Percentiles rank a stretch among this genome's conserved stretches.
phyloP scores from a whole-genome alignment of 1,284 basidiomycete genomes.

The Moesziomyces sp. region DNA sequence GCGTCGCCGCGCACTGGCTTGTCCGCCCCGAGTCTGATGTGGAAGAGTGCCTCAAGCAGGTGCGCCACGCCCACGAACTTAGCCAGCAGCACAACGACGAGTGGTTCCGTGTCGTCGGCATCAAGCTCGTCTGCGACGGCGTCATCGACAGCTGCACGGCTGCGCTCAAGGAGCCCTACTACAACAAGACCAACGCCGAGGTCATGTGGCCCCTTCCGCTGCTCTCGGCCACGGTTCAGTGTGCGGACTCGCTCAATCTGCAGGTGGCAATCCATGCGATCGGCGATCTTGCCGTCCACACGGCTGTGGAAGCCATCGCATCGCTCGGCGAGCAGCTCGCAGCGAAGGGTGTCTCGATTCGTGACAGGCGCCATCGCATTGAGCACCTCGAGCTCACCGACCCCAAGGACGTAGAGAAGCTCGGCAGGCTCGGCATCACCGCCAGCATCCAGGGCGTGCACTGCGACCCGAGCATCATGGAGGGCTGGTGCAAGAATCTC shows the following conservation, averaged over 20 bases:
- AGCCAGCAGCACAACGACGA: slow-evolving; percentile 36
- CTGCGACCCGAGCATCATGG: slow-evolving; percentile 38
- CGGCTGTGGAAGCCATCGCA: slow-evolving; percentile 43
- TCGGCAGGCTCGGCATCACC: slow-evolving; percentile 45
- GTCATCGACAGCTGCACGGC: slow-evolving; percentile 51
- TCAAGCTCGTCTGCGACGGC: slow-evolving; percentile 49
- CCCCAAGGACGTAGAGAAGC: slow-evolving; percentile 38
- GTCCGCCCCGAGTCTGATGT: slow-evolving; percentile 22
- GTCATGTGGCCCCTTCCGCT: slow-evolving; percentile 37
- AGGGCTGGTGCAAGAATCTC: slow-evolving; percentile 46
- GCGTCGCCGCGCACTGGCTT: slow-evolving; percentile 45
- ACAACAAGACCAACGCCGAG: slow-evolving; percentile 40
- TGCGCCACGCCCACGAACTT: slow-evolving; percentile 32
- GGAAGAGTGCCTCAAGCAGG: slow-evolving; percentile 25
- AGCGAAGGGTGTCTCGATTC: slow-evolving; percentile 19
- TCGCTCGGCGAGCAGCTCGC: slow-evolving; percentile 22
- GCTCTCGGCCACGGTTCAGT: slow-evolving; percentile 25
- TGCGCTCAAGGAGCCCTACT: slow-evolving; percentile 42
- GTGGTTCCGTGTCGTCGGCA: slow-evolving; percentile 42
- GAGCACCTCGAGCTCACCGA: slow-evolving; percentile 51
- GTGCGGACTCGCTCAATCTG: slow-evolving; percentile 38
- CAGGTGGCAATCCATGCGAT: slow-evolving; percentile 48
- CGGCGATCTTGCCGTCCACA: slow-evolving; percentile 46
- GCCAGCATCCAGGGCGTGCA: slow-evolving; percentile 49
- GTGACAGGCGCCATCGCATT: slow-evolving; percentile 43